Percentiles rank a stretch among this genome's conserved stretches.
Evolutionary conservation across 805 yeast species (phyloP).

Genomic region (Saturnispora besseyi): DNA sequence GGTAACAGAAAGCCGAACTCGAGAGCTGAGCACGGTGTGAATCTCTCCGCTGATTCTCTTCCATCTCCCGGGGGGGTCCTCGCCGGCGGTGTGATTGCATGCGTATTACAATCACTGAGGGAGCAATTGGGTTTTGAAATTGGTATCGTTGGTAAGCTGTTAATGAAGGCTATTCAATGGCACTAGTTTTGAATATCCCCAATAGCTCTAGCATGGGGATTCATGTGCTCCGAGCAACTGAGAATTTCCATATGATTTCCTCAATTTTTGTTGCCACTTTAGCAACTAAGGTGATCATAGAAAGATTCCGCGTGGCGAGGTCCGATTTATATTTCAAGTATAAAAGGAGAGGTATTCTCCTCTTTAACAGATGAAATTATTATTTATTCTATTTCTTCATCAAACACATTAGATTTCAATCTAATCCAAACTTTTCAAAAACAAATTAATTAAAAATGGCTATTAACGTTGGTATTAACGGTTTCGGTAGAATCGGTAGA

Average conservation of each 20-base stretch:
- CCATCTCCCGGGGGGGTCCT: constrained; percentile 1
- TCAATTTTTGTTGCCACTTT: not conserved
- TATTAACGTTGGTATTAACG: constrained; percentile 81
- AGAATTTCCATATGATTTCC: too few species aligned
- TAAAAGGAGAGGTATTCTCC: not conserved
- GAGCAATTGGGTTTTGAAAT: not conserved
- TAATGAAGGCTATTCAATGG: not conserved
- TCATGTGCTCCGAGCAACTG: too few species aligned
- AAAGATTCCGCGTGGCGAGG: constrained; percentile 4
- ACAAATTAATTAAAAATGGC: constrained; percentile 32
- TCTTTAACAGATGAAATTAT: not conserved
- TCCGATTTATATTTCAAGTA: not conserved
- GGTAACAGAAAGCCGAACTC: not conserved
- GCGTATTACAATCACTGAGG: not conserved
- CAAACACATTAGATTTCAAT: not conserved
- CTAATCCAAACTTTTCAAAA: constrained; percentile 1
- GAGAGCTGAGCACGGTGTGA: not conserved
- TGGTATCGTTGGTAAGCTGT: not conserved
- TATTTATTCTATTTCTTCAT: not conserved
- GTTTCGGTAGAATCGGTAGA: constrained; percentile 93
- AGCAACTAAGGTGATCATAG: constrained; percentile 1
- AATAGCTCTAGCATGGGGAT: too few species aligned
- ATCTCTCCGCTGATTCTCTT: not conserved
- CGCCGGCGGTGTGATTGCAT: not conserved
- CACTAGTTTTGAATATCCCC: not conserved